Evolutionary conservation across 2,329 filamentous ascomycete genomes (phyloP), one percentile per base, ranked within the genome.

Genomic region (Hypoxylon sp.): DNA sequence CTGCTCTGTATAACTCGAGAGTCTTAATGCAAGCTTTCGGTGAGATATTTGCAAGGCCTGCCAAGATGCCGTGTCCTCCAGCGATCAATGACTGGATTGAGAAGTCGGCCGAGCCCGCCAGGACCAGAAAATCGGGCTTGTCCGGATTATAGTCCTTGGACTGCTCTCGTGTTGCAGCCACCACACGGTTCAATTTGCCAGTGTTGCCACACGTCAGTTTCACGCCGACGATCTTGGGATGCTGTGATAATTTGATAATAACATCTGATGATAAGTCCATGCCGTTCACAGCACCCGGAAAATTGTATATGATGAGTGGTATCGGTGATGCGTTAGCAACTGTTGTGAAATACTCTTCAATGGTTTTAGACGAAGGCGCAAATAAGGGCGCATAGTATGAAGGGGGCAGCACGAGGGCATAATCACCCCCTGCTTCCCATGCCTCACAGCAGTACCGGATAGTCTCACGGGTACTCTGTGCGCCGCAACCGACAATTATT

Each of bases 91-190:
- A 90, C 75, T 91, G 91, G 50, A 93, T 82, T 2, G 89, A 86
- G 79, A 93, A 93, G 79, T 94, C 91, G 53, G 91, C 90, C 1
- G 90, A 92, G 57, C 91, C 91, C 24, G 90, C 91, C 74, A 93
- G 86, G 70, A 91, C 91, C 75, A 92, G 82, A 80, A 93, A 94
- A 13, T 86, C 78, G 0, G 86, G 81, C 10, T 67, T 72, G 35
- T 73, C 64, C 1, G 80, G 73, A 60, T 80, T 71, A 50, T 74
- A 79, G 3, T 77, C 78, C 51, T 78, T 73, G 22, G 78, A 64
- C 50, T 75, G 67, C 62, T 81, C 87, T 26, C 85, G 85, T 19
- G 88, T 86, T 10, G 86, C 86, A 26, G 89, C 86, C 47, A 80
- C 89, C 69, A 87, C 86, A 77, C 83, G 90, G 62, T 90, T 92